phyloP scores from a whole-genome alignment of 306 rosid species.

The Carpinus fangiana region DNA sequence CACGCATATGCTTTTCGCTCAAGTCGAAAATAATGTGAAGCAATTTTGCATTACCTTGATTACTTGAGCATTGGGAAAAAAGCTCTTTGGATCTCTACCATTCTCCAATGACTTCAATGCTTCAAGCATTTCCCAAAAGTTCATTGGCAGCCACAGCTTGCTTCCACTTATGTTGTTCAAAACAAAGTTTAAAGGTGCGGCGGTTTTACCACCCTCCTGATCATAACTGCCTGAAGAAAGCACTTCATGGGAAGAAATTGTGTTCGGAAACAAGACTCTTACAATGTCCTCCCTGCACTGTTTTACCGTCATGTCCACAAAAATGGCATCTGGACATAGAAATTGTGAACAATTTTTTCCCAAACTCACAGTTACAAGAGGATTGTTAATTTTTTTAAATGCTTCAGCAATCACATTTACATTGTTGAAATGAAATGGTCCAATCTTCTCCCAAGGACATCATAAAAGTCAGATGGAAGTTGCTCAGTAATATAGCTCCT shows the following conservation, averaged over 20 bases:
- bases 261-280: conserved; percentile 32
- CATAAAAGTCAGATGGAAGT: conserved; percentile 40
- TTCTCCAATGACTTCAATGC: background rate
- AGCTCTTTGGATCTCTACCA: background rate
- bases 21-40: too few relatives aligned
- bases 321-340: conserved; percentile 36
- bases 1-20: background rate
- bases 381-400: conserved; percentile 44
- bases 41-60: too few relatives aligned
- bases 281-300: conserved; percentile 25
- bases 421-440: background rate
- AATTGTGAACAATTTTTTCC: conserved; percentile 12
- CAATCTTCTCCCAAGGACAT: conserved; percentile 27
- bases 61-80: conserved; percentile 13
- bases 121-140: conserved; percentile 32
- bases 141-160: background rate
- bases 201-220: background rate
- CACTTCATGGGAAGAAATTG: conserved; percentile 2
- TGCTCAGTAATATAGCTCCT: conserved; percentile 12
- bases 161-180: background rate
- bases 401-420: conserved; percentile 44
- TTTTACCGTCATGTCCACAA: conserved; percentile 34
- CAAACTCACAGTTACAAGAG: conserved; percentile 47
- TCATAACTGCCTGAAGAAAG: conserved; percentile 16
- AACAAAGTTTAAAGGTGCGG: conserved; percentile 4